Conservation (phyloP, 306 rosid species). For the Prunus kanzakura region DNA sequence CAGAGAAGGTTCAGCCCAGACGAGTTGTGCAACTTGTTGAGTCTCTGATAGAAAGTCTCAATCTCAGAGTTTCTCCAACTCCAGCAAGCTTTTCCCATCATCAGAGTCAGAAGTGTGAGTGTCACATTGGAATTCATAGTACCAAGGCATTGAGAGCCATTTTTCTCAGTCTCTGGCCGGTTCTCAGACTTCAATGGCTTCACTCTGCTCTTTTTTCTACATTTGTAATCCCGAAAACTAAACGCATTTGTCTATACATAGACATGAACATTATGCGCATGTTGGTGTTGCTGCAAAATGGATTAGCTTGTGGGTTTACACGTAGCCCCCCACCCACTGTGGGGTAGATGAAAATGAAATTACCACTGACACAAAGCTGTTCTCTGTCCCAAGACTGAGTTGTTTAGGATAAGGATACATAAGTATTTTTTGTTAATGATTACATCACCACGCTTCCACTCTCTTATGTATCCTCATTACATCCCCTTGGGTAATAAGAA, state of each 20-base stretch:
- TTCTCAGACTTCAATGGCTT: conserved; percentile 16
- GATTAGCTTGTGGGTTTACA: background rate
- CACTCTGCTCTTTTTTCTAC: background rate
- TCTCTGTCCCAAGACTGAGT: no score
- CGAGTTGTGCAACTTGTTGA: conserved; percentile 20
- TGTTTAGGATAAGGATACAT: no score
- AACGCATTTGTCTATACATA: background rate
- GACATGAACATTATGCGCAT: background rate
- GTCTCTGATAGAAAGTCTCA: conserved; percentile 27
- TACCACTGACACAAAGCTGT: no score
- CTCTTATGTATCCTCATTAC: no score
- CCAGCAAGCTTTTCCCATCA: conserved; percentile 7
- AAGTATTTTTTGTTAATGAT: background rate
- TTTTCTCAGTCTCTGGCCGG: conserved; percentile 13
- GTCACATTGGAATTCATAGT: background rate
- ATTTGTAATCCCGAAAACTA: background rate
- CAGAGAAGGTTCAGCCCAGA: conserved; percentile 28
- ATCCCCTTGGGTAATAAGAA: no score
- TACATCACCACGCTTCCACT: no score
- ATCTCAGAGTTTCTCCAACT: conserved; percentile 11
- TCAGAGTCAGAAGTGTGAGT: conserved; percentile 13
- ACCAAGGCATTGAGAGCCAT: conserved; percentile 1
- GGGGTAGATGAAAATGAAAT: no score
- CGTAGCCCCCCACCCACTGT: no score
- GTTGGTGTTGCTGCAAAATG: background rate